Evolutionary conservation across 208 protist species (phyloP).

Genomic region (Leishmania aethiopica): DNA sequence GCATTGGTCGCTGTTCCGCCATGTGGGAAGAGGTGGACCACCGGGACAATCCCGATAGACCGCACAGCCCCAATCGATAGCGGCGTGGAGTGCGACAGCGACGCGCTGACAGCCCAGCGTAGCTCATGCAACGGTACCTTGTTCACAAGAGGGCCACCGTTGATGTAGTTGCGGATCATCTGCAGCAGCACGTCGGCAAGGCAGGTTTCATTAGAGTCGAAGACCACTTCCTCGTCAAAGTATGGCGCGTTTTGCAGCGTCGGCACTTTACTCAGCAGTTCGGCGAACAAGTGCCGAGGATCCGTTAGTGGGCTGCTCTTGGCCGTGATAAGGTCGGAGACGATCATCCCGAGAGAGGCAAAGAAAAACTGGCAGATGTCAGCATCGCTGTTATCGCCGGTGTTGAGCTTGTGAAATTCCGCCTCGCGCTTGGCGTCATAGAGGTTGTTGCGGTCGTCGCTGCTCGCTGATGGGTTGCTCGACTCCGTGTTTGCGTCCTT

Average conservation of each 20-base stretch:
- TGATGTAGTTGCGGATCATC: conserved; percentile 94
- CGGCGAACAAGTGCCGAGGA: conserved; percentile 64
- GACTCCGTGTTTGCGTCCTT: conserved; percentile 40
- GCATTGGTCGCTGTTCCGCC: conserved; percentile 74
- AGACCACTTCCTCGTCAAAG: conserved; percentile 81
- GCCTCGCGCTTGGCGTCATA: conserved; percentile 68
- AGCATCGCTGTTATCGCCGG: conserved; percentile 49
- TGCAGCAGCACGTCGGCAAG: conserved; percentile 88
- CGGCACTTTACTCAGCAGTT: conserved; percentile 62
- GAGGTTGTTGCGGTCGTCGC: conserved; percentile 51
- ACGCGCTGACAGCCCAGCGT: conserved; percentile 86
- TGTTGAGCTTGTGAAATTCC: conserved; percentile 78
- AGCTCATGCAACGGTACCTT: conserved; percentile 79
- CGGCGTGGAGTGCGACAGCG: conserved; percentile 87
- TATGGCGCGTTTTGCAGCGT: conserved; percentile 90
- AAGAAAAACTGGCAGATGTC: conserved; percentile 92
- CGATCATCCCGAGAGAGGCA: conserved; percentile 83
- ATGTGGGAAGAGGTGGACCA: conserved; percentile 90
- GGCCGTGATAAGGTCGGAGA: conserved; percentile 83
- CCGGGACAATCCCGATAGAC: conserved; percentile 85
- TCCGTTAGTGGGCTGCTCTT: conserved; percentile 79
- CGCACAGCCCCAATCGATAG: conserved; percentile 63
- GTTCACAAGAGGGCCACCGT: conserved; percentile 87
- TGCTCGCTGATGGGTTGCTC: conserved; percentile 14
- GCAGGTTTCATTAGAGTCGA: conserved; percentile 62